Evolutionary conservation across 202 grass and related monocot genomes (phyloP), one percentile per base, ranked within the genome.

Genomic region (Digitaria exilis): DNA sequence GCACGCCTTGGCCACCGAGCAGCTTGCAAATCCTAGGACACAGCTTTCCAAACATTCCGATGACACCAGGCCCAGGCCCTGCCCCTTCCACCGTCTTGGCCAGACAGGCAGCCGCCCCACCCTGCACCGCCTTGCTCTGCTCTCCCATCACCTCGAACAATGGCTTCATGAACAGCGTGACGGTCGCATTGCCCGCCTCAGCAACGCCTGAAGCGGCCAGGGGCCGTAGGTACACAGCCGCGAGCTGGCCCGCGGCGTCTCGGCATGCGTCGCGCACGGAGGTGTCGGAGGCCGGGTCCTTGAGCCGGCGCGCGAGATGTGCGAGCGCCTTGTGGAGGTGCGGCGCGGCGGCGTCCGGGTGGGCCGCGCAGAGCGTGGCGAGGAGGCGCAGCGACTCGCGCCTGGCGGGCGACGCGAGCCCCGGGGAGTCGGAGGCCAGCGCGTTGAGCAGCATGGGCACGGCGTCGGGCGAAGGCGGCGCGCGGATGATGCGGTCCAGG

Each of bases 101-200:
- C 21, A 99, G 76, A 74, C 91, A 99, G 71, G 89, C 72, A 0
- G 96, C 93, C 5, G 96, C 96, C 62, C 96, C 96, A 7, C 73
- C 91, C 88, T 99, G 96, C 76, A 90, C 93, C 2, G 76, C 80
- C 84, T 99, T 99, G 83, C 85, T 99, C 78, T 95, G 93, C 75
- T 99, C 96, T 43, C 89, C 91, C 93, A 96, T 96, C 10, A 89
- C 85, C 85, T 99, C 96, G 78, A 96, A 96, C 55, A 99, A 78
- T 2, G 93, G 96, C 75, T 96, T 99, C 43, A 99, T 78, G 61
- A 99, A 99, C 48, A 92, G 63, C 13, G 87, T 66, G 59, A 93
- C 89, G 1, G 91, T 88, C 7, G 93, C 81, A 62, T 87, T 90
- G 21, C 87, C 90, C 15, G 55, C 68, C 8, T 90, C 86, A 1